Percentiles rank a stretch among this genome's conserved stretches.
These are phyloP conservation scores for Eruca vesicaria DNA, from an alignment of 441 rosid species.

Conservation along the genomic window DNA sequence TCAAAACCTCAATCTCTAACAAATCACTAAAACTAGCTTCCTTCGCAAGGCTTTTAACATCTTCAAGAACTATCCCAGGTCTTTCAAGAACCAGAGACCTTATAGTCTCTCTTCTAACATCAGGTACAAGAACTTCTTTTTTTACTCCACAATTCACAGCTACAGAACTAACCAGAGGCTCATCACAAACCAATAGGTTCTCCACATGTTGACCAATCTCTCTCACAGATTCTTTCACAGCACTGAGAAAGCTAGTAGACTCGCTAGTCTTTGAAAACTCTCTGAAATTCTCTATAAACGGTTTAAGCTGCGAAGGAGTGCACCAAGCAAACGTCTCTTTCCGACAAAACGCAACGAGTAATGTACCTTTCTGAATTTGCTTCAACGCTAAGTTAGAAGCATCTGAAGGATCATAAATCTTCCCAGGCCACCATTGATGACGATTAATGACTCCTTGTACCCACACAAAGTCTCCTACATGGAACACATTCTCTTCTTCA, in stretches of 20 bases:
- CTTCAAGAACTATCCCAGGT: slow-evolving; percentile 29
- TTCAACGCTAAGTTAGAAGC: slow-evolving; percentile 68
- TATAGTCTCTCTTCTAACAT: slow-evolving; percentile 48
- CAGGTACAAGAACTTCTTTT: slow-evolving; percentile 66
- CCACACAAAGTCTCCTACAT: slow-evolving; percentile 86
- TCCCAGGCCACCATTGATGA: slow-evolving; percentile 95
- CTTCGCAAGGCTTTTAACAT: slow-evolving; percentile 9
- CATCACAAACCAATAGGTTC: slow-evolving; percentile 31
- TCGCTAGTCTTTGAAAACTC: slow-evolving; percentile 57
- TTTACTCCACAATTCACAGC: slow-evolving; percentile 64
- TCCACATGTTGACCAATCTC: slow-evolving; percentile 68
- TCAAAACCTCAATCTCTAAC: slow-evolving; percentile 50
- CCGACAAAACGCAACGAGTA: slow-evolving; percentile 78
- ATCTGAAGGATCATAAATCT: slow-evolving; percentile 60
- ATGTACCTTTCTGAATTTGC: slow-evolving; percentile 46
- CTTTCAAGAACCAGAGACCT: slow-evolving; percentile 41
- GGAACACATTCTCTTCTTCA: slow-evolving; percentile 42
- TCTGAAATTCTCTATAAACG: slow-evolving; percentile 60
- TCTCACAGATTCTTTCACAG: slow-evolving; percentile 53
- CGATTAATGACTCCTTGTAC: slow-evolving; percentile 59
- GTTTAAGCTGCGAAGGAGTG: slow-evolving; percentile 62
- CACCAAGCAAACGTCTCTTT: slow-evolving; percentile 82
- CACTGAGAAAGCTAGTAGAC: slow-evolving; percentile 50
- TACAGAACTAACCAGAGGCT: slow-evolving; percentile 40
- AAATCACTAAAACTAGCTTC: slow-evolving; percentile 30